Evolutionary conservation across 305 asterid species (phyloP).

Genomic region (Fraxinus sp.): DNA sequence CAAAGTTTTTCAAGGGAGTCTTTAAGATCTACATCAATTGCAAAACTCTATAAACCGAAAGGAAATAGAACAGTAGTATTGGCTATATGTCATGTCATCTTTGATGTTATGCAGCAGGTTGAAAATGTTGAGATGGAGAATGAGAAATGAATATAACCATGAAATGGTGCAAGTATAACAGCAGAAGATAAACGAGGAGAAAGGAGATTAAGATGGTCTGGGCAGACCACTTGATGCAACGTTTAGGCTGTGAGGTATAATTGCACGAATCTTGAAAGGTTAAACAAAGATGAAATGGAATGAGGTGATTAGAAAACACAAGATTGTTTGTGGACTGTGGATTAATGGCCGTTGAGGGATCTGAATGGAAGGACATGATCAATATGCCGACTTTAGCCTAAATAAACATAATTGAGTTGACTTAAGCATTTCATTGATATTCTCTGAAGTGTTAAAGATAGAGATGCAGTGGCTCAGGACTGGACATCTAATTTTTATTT

Average conservation of each 20-base stretch:
- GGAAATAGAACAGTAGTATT: background rate
- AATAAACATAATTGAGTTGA: background rate
- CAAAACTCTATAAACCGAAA: background rate
- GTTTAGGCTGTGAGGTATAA: background rate
- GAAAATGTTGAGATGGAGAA: background rate
- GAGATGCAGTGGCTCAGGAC: background rate
- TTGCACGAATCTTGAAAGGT: background rate
- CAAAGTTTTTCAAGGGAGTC: background rate
- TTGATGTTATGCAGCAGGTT: background rate
- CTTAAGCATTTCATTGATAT: background rate
- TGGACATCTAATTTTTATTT: background rate
- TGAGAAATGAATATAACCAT: background rate
- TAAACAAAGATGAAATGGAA: background rate
- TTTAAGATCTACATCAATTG: background rate
- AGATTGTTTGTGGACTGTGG: background rate
- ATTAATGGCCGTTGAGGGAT: background rate
- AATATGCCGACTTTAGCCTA: background rate
- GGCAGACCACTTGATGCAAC: background rate
- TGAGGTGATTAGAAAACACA: background rate
- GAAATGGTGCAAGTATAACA: background rate
- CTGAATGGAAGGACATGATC: background rate
- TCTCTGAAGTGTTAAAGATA: background rate
- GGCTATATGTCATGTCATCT: background rate
- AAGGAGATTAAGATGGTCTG: background rate
- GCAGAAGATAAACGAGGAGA: background rate